A percentile compares a stretch with the other conserved stretches of the same genome.
phyloP scores from a whole-genome alignment of 768 basidiomycete species.

The Postia placenta region DNA sequence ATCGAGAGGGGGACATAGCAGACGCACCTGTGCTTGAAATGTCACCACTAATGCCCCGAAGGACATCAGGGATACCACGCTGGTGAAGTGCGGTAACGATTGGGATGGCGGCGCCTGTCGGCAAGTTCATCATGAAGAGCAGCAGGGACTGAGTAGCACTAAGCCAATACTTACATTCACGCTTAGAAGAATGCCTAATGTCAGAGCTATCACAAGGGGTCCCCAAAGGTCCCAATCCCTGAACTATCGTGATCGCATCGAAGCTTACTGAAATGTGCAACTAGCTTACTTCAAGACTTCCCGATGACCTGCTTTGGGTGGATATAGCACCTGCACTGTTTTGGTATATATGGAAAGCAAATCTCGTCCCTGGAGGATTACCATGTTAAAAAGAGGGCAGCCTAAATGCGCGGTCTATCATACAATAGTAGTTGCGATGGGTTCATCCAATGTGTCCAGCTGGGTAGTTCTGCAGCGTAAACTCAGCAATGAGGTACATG shows the following conservation, averaged over 20 bases:
- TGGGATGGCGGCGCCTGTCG: conserved; percentile 75
- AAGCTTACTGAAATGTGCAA: conserved; percentile 3
- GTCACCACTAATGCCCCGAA: conserved; percentile 89
- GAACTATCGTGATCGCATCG: conserved; percentile 1
- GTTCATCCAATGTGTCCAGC: conserved; percentile 87
- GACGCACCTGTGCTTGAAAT: conserved; percentile 83
- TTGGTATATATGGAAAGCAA: conserved; percentile 88
- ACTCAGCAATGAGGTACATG: not conserved
- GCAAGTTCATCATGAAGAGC: not conserved
- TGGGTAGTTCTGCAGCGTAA: conserved; percentile 58
- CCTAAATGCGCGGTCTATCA: conserved; percentile 24
- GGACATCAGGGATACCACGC: conserved; percentile 89
- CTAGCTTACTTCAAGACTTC: conserved; percentile 72
- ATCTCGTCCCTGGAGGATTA: conserved; percentile 67
- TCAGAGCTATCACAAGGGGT: conserved; percentile 76
- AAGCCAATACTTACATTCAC: conserved; percentile 50
- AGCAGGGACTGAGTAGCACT: not conserved
- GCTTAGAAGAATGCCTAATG: conserved; percentile 80
- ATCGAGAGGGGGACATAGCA: not conserved
- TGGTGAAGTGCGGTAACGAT: conserved; percentile 85
- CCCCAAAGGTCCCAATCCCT: conserved; percentile 99
- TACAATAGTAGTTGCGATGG: conserved; percentile 84
- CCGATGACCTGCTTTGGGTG: conserved; percentile 61
- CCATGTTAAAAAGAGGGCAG: conserved; percentile 2
- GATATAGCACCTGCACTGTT: conserved; percentile 90